Base-by-base conservation (phyloP, 495 filamentous ascomycete species). In the Tuber indicum region DNA sequence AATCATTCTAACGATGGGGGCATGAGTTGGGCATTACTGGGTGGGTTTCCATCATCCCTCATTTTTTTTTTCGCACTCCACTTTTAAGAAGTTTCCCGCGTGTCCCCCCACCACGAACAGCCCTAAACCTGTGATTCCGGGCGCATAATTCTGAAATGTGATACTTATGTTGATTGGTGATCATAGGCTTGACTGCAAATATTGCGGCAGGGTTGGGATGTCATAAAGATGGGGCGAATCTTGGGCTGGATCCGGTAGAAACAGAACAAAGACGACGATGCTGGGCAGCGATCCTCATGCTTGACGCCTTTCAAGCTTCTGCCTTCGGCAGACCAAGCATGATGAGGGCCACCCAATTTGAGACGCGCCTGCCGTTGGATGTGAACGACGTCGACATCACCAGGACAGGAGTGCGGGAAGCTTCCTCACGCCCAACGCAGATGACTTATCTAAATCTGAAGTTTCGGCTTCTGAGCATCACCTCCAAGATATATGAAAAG, bases 401-500 rank as follows among this genome's bases (percentile, higher is more conserved):
- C 6, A 86, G 84, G 1, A 81, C 82, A 0, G 79, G 81, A 3
- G 74, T 73, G 23, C 81, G 84, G 0, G 82, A 83, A 26, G 74
- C 76, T 17, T 14, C 76, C 0, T 49, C 78, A 32, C 82, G 82
- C 23, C 86, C 86, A 45, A 87, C 86, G 7, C 85, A 87, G 76
- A 87, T 86, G 85, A 86, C 86, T 47, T 86, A 85, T 72, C 84
- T 87, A 23, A 83, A 87, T 26, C 70, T 86, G 17, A 84, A 85
- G 73, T 84, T 82, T 75, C 85, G 85, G 7, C 84, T 87, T 87
- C 44, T 86, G 84, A 75, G 82, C 85, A 66, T 76, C 75, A 6
- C 84, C 3, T 66, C 58, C 12, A 66, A 66, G 58, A 66, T 66
- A 66, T 66, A 66, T 32, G 58, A 66, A 66, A 66, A 66, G 58